Evolutionary conservation across 1,139 yeast species (phyloP).

Genomic region (Protomyces macrosporus): DNA sequence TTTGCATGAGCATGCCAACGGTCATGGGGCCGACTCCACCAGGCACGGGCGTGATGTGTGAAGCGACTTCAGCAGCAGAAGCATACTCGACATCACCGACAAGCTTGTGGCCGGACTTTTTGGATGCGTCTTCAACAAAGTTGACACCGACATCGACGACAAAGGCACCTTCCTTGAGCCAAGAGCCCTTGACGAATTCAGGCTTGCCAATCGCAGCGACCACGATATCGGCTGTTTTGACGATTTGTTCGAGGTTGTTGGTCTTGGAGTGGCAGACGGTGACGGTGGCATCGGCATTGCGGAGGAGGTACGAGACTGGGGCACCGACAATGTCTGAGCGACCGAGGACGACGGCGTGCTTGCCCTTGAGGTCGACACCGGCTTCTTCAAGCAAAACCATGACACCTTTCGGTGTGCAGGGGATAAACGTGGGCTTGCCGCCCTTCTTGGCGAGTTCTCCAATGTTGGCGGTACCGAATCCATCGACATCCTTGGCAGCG

Average conservation of each 20-base stretch:
- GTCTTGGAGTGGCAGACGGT: slow-evolving; percentile 81
- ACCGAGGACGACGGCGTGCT: slow-evolving; percentile 89
- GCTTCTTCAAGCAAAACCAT: slow-evolving; percentile 66
- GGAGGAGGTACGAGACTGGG: slow-evolving; percentile 80
- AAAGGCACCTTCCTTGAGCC: slow-evolving; percentile 79
- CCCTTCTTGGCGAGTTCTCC: slow-evolving; percentile 89
- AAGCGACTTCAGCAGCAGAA: slow-evolving; percentile 60
- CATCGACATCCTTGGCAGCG: slow-evolving; percentile 88
- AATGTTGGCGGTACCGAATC: slow-evolving; percentile 82
- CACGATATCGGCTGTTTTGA: slow-evolving; percentile 77
- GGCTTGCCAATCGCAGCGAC: slow-evolving; percentile 90
- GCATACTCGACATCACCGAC: slow-evolving; percentile 92
- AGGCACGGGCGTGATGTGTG: slow-evolving; percentile 89
- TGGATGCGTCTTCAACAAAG: slow-evolving; percentile 67
- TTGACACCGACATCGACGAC: slow-evolving; percentile 97
- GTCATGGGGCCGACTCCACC: slow-evolving; percentile 99
- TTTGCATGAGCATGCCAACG: slow-evolving; percentile 88
- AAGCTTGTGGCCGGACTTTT: slow-evolving; percentile 75
- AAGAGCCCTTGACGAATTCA: slow-evolving; percentile 74
- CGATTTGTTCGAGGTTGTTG: slow-evolving; percentile 53
- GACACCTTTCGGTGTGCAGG: slow-evolving; percentile 96
- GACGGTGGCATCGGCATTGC: slow-evolving; percentile 77
- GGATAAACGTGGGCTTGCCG: slow-evolving; percentile 78
- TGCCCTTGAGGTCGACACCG: slow-evolving; percentile 61
- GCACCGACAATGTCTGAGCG: slow-evolving; percentile 95